These are phyloP conservation scores for Hippophae tibetana DNA, from an alignment of 306 rosid species.

Conservation along the genomic window DNA sequence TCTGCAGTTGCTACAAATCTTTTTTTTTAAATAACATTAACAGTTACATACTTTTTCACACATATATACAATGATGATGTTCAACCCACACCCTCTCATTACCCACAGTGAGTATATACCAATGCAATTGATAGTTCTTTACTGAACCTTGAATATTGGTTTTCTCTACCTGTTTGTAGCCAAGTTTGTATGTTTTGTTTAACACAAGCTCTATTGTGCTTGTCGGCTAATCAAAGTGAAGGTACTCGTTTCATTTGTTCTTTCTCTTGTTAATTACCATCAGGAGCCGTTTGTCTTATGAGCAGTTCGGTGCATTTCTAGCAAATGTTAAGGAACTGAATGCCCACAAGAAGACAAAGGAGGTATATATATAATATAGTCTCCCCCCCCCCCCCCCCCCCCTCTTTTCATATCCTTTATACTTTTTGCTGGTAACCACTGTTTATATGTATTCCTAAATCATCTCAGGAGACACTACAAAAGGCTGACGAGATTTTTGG, in stretches of 20 bases:
- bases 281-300: conserved; percentile 92
- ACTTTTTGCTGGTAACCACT: conserved; percentile 1
- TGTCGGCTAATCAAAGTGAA: background rate
- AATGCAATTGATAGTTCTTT: no score
- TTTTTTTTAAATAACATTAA: no score
- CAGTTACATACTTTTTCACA: no score
- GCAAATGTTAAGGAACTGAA: conserved; percentile 90
- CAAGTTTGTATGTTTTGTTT: background rate
- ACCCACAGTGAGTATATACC: no score
- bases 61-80: no score
- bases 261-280: conserved; percentile 14
- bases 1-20: background rate
- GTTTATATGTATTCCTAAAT: background rate
- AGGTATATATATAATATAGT: conserved; percentile 31
- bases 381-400: background rate
- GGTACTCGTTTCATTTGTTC: background rate
- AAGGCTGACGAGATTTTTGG: conserved; percentile 92
- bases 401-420: background rate
- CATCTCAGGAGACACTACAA: conserved; percentile 70
- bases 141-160: no score
- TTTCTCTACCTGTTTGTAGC: background rate
- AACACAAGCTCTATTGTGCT: no score
- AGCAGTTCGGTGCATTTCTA: conserved; percentile 91
- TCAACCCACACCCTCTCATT: no score
- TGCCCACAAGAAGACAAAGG: conserved; percentile 82